These are phyloP conservation scores for Aspergillus egyptiacus DNA, from an alignment of 495 filamentous ascomycete genomes.

Conservation along the genomic window DNA sequence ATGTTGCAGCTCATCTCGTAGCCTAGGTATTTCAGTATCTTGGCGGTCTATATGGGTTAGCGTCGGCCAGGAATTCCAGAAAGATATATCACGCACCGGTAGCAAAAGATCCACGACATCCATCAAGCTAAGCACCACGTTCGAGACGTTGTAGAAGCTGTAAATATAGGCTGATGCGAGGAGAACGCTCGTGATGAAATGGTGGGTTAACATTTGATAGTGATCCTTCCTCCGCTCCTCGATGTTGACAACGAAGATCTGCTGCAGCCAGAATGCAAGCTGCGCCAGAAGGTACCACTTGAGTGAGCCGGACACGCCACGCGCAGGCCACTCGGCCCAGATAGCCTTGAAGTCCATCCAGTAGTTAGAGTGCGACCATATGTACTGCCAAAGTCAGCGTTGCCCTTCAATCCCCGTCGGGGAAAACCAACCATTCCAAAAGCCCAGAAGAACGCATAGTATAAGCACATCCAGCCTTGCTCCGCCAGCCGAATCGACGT, in stretches of 20 bases:
- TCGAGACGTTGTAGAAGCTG: constrained; percentile 60
- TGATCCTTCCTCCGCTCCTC: constrained; percentile 92
- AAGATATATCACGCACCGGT: constrained; percentile 53
- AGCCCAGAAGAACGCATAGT: constrained; percentile 72
- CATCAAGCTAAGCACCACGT: constrained; percentile 86
- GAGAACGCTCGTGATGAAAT: constrained; percentile 69
- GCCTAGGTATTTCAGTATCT: constrained; percentile 86
- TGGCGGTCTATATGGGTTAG: constrained; percentile 61
- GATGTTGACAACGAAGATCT: constrained; percentile 89
- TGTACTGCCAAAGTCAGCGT: constrained; percentile 51
- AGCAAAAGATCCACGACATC: constrained; percentile 86
- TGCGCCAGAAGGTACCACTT: constrained; percentile 93
- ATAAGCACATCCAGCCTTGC: constrained; percentile 83
- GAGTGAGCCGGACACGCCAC: constrained; percentile 62
- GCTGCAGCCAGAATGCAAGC: constrained; percentile 89
- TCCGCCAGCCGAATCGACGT: constrained; percentile 77
- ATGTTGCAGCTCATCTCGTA: constrained; percentile 71
- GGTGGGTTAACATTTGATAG: constrained; percentile 90
- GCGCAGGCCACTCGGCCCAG: constrained; percentile 77
- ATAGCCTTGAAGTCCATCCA: constrained; percentile 71
- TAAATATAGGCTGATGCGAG: constrained; percentile 83
- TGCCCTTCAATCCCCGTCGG: neutral
- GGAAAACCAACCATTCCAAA: constrained; percentile 69
- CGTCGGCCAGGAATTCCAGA: neutral
- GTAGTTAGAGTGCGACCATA: constrained; percentile 71